Evolutionary conservation across 1,284 basidiomycete genomes (phyloP), one percentile per base, ranked within the genome.

Genomic region (Veloboletus limbatus): DNA sequence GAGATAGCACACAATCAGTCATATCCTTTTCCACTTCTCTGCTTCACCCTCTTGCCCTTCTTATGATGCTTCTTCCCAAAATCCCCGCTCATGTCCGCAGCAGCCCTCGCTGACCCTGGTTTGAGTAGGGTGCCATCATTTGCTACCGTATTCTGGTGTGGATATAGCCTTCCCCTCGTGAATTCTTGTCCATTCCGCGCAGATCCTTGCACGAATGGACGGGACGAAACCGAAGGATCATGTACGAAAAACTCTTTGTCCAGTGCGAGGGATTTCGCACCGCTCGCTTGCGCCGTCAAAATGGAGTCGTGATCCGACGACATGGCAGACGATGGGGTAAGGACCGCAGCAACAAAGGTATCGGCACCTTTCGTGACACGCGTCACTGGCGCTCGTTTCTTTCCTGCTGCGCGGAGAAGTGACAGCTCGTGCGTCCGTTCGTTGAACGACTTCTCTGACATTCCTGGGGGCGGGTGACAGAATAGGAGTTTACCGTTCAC

Each of bases 401-500:
- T 90, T 30, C 81, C 79, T 5, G 76, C 71, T 0, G 77, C 75
- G 26, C 79, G 75, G 18, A 67, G 65, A 17, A 94, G 69, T 1
- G 83, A 79, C 24, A 81, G 70, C 40, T 81, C 74, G 43, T 88
- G 81, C 13, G 85, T 88, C 40, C 77, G 76, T 38, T 75, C 65
- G 68, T 99, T 99, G 74, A 96, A 99, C 2, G 74, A 74, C 44
- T 82, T 78, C 11, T 85, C 78, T 8, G 80, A 68, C 5, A 82
- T 70, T 6, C 73, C 81, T 0, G 92, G 89, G 8, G 97, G 95
- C 16, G 92, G 85, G 53, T 96, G 90, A 54, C 90, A 91, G 67
- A 82, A 98, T 8, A 99, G 75, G 0, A 99, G 78, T 58, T 92
- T 93, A 28, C 92, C 97, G 57, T 91, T 95, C 53, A 99, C 93